Conservation (phyloP, 306 rosid species). For the Acacia crassicarpa region DNA sequence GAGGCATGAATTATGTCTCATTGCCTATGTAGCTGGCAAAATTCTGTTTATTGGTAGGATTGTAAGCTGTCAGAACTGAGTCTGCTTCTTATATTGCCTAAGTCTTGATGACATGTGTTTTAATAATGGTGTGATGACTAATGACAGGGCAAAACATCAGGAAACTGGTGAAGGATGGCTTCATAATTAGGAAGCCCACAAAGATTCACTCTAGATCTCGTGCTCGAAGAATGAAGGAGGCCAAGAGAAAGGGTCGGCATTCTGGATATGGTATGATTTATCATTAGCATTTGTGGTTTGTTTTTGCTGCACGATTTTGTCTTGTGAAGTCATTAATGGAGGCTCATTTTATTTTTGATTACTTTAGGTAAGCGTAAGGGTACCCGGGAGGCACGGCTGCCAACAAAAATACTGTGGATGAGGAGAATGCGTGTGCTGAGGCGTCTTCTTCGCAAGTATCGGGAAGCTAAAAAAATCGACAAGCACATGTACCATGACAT, state of each 20-base stretch:
- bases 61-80: too few species aligned
- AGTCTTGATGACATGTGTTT: background rate
- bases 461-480: conserved; percentile 9
- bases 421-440: conserved; percentile 21
- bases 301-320: background rate
- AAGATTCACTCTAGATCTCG: conserved; percentile 51
- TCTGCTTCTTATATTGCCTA: background rate
- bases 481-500: conserved; percentile 24
- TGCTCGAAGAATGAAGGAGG: conserved; percentile 51
- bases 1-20: background rate
- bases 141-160: conserved; percentile 44
- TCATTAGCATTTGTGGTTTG: background rate
- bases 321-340: background rate
- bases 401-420: conserved; percentile 30
- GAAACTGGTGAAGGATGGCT: conserved; percentile 48
- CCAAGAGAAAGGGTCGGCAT: conserved; percentile 51
- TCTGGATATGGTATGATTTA: conserved; percentile 45
- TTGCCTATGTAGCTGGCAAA: background rate
- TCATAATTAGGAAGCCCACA: conserved; percentile 49
- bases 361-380: conserved; percentile 46
- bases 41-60: background rate
- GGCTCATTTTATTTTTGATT: background rate
- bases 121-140: background rate
- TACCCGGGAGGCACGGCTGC: conserved; percentile 52
- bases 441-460: conserved; percentile 1